Base-by-base conservation (phyloP, 495 filamentous ascomycete genomes). In the Pseudomonodictys pantanalensis region DNA sequence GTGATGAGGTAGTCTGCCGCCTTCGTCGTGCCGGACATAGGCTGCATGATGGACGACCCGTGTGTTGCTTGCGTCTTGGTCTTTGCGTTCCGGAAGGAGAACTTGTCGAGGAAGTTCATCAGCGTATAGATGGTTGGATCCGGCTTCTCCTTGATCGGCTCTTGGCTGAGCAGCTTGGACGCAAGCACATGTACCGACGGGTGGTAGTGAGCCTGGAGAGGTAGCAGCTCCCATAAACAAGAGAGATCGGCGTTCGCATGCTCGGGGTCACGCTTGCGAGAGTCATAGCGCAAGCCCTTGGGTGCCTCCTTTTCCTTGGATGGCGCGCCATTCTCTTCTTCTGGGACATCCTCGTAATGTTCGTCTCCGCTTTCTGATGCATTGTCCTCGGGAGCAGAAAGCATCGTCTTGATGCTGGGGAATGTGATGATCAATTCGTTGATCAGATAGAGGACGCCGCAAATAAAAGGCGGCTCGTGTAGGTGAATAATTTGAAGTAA, bases 41-140 rank as follows among this genome's bases (percentile, higher is more conserved):
- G 93, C 71, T 98, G 93, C 93, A 98, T 98, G 70, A 97, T 93
- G 2, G 90, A 96, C 29, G 81, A 74, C 23, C 93, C 95, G 50
- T 86, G 85, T 1, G 77, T 72, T 55, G 76, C 76, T 17, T 74
- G 72, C 9, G 83, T 72, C 2, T 78, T 73, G 6, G 87, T 78
- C 78, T 92, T 95, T 44, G 92, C 84, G 60, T 92, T 92, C 39
- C 90, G 86, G 77, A 97, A 98, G 20, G 93, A 90, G 72, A 98
- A 97, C 60, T 91, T 90, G 73, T 98, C 93, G 28, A 98, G 81
- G 81, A 98, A 98, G 71, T 93, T 87, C 54, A 88, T 90, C 56
- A 98, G 82, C 0, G 89, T 96, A 68, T 97, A 91, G 38, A 86
- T 81, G 0, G 86, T 83, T 45, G 96, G 75, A 62, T 98, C 92